A percentile compares a stretch with the other conserved stretches of the same genome.
phyloP scores from a whole-genome alignment of 257 asterid genomes.

The Verbascum thapsus region DNA sequence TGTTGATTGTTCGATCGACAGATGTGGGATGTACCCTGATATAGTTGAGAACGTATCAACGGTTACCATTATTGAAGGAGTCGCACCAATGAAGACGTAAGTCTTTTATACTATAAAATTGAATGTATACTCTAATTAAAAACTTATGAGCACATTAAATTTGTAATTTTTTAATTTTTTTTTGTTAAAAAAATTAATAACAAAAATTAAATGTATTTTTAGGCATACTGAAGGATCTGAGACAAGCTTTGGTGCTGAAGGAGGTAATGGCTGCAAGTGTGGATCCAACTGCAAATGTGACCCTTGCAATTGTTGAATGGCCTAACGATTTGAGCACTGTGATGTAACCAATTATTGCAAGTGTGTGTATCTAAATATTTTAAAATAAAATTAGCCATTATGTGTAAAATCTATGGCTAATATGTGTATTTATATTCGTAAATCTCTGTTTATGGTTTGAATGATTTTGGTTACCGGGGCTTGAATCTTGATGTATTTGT shows the following conservation, averaged over 20 bases:
- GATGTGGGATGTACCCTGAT: constrained; percentile 49
- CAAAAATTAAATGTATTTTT: neutral
- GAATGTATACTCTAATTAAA: neutral
- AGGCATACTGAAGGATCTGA: constrained; percentile 41
- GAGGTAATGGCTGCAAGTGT: constrained; percentile 55
- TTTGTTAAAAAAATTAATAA: neutral
- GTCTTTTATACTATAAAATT: neutral
- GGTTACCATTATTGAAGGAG: constrained; percentile 40
- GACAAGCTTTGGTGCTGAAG: constrained; percentile 46
- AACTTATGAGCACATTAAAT: neutral
- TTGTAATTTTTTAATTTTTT: too few relatives aligned
- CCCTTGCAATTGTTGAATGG: constrained; percentile 49
- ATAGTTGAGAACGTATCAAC: constrained; percentile 43
- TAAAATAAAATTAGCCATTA: constrained; percentile 21
- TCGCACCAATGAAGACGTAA: constrained; percentile 47
- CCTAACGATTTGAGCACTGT: neutral
- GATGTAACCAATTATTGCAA: neutral
- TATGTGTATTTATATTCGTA: constrained; percentile 19
- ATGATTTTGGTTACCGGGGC: constrained; percentile 19
- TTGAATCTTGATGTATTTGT: constrained; percentile 5
- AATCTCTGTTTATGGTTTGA: neutral
- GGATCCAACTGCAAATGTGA: constrained; percentile 54
- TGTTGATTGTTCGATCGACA: constrained; percentile 13
- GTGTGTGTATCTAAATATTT: constrained; percentile 17
- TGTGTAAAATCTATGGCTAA: constrained; percentile 12